A percentile compares a stretch with the other conserved stretches of the same genome.
Conservation (phyloP, 495 filamentous ascomycete genomes). For the Aspergillus sclerotiicarbonarius region DNA sequence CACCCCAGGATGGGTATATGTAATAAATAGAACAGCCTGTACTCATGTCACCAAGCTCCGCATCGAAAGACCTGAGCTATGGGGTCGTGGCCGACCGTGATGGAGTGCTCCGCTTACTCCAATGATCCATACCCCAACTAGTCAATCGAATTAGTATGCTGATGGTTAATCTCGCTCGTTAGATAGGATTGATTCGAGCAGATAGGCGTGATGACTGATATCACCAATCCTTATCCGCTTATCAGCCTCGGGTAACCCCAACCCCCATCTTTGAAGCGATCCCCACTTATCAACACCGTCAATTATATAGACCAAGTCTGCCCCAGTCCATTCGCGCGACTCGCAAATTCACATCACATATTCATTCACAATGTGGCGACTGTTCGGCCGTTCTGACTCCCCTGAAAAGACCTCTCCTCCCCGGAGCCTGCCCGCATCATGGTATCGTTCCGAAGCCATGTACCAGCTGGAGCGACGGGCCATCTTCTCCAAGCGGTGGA, state of each 20-base stretch:
- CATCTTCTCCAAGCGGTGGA: constrained; percentile 43
- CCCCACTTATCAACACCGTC: not conserved
- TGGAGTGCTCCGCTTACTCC: too few relatives aligned
- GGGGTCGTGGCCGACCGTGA: too few relatives aligned
- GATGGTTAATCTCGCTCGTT: too few relatives aligned
- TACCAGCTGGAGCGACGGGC: constrained; percentile 50
- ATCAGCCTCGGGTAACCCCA: not conserved
- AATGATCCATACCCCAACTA: too few relatives aligned
- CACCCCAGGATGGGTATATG: too few relatives aligned
- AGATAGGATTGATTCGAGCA: too few relatives aligned
- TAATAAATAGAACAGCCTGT: too few relatives aligned
- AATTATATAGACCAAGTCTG: not conserved
- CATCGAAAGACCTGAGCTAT: too few relatives aligned
- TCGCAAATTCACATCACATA: not conserved
- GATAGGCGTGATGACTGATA: too few relatives aligned
- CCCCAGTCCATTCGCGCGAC: not conserved
- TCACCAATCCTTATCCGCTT: too few relatives aligned
- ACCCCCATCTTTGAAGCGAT: not conserved
- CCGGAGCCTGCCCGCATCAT: constrained; percentile 41
- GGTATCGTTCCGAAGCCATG: constrained; percentile 46
- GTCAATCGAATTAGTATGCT: too few relatives aligned
- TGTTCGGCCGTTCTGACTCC: constrained; percentile 49
- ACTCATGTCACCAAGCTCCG: too few relatives aligned
- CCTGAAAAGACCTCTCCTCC: constrained; percentile 29
- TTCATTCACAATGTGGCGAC: constrained; percentile 50